phyloP scores from a whole-genome alignment of 106 monocot species.

The Xerophyta viscosa region DNA sequence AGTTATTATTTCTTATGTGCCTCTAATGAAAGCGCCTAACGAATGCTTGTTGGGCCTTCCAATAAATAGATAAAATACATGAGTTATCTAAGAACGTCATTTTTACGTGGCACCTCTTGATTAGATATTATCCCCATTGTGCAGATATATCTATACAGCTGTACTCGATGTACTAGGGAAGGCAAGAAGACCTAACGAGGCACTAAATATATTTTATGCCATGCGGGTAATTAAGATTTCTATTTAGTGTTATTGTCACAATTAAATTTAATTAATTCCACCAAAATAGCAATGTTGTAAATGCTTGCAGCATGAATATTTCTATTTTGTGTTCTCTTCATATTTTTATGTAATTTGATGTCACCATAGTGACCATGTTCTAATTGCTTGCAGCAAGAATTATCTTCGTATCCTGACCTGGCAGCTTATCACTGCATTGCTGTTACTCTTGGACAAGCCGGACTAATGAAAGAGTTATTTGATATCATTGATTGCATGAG shows the following conservation, averaged over 20 bases:
- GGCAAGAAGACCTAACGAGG: slow-evolving; percentile 78
- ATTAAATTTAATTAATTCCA: too few species aligned
- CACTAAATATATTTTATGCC: slow-evolving; percentile 82
- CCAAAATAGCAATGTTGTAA: too few species aligned
- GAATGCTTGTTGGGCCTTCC: too few species aligned
- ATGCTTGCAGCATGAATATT: too few species aligned
- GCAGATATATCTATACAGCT: slow-evolving; percentile 90
- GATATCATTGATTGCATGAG: slow-evolving; percentile 97
- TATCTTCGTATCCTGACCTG: slow-evolving; percentile 91
- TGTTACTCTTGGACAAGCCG: slow-evolving; percentile 91
- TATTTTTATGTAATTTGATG: too few species aligned
- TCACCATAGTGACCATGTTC: slow-evolving; percentile 6
- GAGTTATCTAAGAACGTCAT: too few species aligned
- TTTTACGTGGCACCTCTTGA: too few species aligned
- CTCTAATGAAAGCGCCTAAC: too few species aligned
- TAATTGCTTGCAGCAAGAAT: slow-evolving; percentile 57
- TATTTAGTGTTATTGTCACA: too few species aligned
- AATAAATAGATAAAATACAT: too few species aligned
- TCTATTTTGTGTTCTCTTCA: too few species aligned
- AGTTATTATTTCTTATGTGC: too few species aligned
- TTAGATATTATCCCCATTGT: slow-evolving; percentile 2
- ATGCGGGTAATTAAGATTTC: slow-evolving; percentile 60
- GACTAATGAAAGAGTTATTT: slow-evolving; percentile 89
- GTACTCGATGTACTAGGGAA: slow-evolving; percentile 94
- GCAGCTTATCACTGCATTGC: slow-evolving; percentile 97